Evolutionary conservation across 768 basidiomycete genomes (phyloP), one percentile per base, ranked within the genome.

Genomic region (Vishniacozyma victoriae): DNA sequence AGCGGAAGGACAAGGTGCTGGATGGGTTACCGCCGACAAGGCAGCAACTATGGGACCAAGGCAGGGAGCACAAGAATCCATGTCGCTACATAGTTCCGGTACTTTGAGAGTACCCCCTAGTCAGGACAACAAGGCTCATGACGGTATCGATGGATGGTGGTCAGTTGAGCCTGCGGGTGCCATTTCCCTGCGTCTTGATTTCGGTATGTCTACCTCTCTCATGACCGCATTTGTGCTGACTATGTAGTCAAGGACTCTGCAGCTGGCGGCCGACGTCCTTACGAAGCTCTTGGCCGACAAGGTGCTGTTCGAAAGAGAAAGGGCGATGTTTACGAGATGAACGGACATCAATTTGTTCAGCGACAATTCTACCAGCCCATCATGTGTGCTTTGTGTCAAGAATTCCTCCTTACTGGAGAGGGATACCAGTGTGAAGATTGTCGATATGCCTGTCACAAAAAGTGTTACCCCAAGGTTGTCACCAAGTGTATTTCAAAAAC

Each of bases 351-450:
- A 73, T 99, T 99, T 69, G 80, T 99, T 38, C 87, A 90, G 63
- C 82, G 84, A 38, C 95, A 97, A 73, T 99, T 99, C 77, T 97
- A 95, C 72, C 92, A 96, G 70, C 82, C 97, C 68, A 95, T 99
- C 79, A 79, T 96, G 44, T 99, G 95, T 70, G 95, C 95, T 3
- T 89, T 95, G 73, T 99, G 95, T 76, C 84, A 82, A 74, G 93
- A 97, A 64, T 97, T 99, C 76, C 78, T 99, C 48, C 85, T 96
- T 71, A 96, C 97, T 54, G 93, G 90, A 2, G 78, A 85, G 51
- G 95, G 95, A n/a, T 95, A 91, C 73, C 93, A 96, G 75, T 99
- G 95, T 77, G 95, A 97, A 67, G 95, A 99, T 70, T 99, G 95
- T 72, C 84, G 90, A 54, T 99, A 97, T 72, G 90, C 89, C 2